Percentiles rank a stretch among this genome's conserved stretches.
Conservation (phyloP, 1,284 basidiomycete genomes). For the Farysia itapuensis region DNA sequence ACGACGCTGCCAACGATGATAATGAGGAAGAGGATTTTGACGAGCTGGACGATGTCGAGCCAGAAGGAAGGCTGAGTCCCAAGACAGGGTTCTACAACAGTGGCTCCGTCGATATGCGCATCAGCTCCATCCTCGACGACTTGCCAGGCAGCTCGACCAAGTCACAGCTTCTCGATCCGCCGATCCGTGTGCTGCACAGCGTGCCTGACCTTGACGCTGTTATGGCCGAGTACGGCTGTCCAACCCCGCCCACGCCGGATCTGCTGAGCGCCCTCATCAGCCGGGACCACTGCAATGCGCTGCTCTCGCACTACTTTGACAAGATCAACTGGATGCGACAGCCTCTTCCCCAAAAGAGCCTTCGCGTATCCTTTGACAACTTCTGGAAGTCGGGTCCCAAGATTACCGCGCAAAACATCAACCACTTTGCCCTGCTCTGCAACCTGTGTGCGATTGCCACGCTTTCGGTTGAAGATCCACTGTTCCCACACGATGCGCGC, state of each 20-base stretch:
- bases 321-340: constrained; percentile 56
- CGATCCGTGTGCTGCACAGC: constrained; percentile 30
- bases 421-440: constrained; percentile 46
- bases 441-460: constrained; percentile 34
- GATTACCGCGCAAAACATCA: constrained; percentile 44
- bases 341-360: constrained; percentile 31
- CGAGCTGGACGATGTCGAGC: constrained; percentile 39
- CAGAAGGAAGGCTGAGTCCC: constrained; percentile 31
- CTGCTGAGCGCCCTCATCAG: constrained; percentile 37
- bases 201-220: constrained; percentile 36
- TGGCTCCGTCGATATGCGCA: constrained; percentile 42
- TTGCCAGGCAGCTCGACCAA: constrained; percentile 27
- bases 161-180: constrained; percentile 21
- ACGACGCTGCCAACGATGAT: constrained; percentile 2
- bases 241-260: constrained; percentile 22
- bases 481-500: constrained; percentile 18
- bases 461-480: constrained; percentile 21
- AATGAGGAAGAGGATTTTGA: no score
- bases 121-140: constrained; percentile 44
- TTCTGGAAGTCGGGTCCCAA: constrained; percentile 43
- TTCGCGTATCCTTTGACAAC: constrained; percentile 28
- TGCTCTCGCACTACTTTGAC: constrained; percentile 48
- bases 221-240: constrained; percentile 47
- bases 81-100: constrained; percentile 42
- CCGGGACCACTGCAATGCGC: constrained; percentile 22